phyloP scores from a whole-genome alignment of 805 yeast genomes.

The Cyberlindnera americana region DNA sequence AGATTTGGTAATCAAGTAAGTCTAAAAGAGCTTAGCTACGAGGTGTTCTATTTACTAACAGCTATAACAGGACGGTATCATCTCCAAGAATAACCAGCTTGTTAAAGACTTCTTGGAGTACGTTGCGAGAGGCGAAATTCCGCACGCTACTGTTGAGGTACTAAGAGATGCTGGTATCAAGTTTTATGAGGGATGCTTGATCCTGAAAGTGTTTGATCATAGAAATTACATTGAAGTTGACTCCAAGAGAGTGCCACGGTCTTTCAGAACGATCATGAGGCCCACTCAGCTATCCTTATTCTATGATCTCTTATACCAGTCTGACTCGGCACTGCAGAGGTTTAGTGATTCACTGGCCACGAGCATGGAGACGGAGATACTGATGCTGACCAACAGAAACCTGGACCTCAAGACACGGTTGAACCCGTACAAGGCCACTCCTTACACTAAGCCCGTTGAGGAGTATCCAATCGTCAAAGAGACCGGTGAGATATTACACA shows the following conservation, averaged over 20 bases:
- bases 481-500: slow-evolving; percentile 30
- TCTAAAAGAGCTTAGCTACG: too few relatives aligned
- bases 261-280: slow-evolving; percentile 70
- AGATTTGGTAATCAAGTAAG: slow-evolving; percentile 75
- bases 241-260: slow-evolving; percentile 44
- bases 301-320: slow-evolving; percentile 80
- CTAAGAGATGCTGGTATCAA: slow-evolving; percentile 81
- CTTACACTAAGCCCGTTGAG: slow-evolving; percentile 44
- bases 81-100: slow-evolving; percentile 75
- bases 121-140: slow-evolving; percentile 78
- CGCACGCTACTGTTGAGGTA: slow-evolving; percentile 86
- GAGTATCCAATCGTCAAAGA: slow-evolving; percentile 38
- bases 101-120: slow-evolving; percentile 76
- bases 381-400: slow-evolving; percentile 74
- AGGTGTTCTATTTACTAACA: slow-evolving; percentile 6
- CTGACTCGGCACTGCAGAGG: slow-evolving; percentile 64
- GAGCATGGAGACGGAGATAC: slow-evolving; percentile 83
- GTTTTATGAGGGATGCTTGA: slow-evolving; percentile 86
- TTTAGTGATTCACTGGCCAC: slow-evolving; percentile 78
- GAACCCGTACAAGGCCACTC: slow-evolving; percentile 53
- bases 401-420: slow-evolving; percentile 70
- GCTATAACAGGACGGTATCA: slow-evolving; percentile 56
- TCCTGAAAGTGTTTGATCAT: slow-evolving; percentile 85
- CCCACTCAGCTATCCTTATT: slow-evolving; percentile 81
- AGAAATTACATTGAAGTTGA: slow-evolving; percentile 38